phyloP scores from a whole-genome alignment of 768 basidiomycete genomes.

The Tylopilus subfusipes region DNA sequence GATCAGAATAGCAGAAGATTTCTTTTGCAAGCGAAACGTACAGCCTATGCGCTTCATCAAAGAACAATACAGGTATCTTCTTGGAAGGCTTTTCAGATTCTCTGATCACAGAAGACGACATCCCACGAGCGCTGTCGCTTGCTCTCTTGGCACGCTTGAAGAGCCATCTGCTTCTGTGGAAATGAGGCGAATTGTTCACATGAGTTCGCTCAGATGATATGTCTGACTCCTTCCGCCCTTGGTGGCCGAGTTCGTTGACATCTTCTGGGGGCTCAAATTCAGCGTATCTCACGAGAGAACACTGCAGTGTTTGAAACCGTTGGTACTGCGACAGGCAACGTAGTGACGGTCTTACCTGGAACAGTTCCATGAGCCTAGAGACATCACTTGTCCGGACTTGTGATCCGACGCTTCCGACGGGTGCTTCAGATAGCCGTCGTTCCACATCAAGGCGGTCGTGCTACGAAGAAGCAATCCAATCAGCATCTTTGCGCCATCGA shows the following conservation, averaged over 20 bases:
- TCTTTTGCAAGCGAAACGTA: constrained; percentile 31
- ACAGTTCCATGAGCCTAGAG: constrained; percentile 79
- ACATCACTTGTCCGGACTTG: constrained; percentile 74
- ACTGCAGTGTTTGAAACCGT: constrained; percentile 35
- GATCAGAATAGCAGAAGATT: not conserved
- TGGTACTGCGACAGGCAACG: not conserved
- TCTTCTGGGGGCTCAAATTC: constrained; percentile 52
- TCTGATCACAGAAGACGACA: constrained; percentile 31
- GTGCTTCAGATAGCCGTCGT: constrained; percentile 50
- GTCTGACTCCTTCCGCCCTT: constrained; percentile 29
- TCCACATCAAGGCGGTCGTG: constrained; percentile 76
- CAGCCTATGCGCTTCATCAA: constrained; percentile 86
- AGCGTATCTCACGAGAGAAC: constrained; percentile 68
- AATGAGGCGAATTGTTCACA: constrained; percentile 33
- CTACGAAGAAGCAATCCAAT: constrained; percentile 35
- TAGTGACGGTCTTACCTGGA: constrained; percentile 49
- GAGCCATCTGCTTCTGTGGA: constrained; percentile 28
- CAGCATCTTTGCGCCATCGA: not conserved
- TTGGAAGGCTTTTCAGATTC: constrained; percentile 44
- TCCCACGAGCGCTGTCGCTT: constrained; percentile 29
- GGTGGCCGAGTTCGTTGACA: constrained; percentile 19
- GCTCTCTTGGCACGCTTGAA: constrained; percentile 26
- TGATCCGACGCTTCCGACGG: constrained; percentile 40
- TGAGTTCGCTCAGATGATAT: constrained; percentile 43
- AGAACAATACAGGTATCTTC: constrained; percentile 76